These are phyloP conservation scores for Pythium dissimile DNA, from an alignment of 352 stramenopile species.

Conservation along the genomic window DNA sequence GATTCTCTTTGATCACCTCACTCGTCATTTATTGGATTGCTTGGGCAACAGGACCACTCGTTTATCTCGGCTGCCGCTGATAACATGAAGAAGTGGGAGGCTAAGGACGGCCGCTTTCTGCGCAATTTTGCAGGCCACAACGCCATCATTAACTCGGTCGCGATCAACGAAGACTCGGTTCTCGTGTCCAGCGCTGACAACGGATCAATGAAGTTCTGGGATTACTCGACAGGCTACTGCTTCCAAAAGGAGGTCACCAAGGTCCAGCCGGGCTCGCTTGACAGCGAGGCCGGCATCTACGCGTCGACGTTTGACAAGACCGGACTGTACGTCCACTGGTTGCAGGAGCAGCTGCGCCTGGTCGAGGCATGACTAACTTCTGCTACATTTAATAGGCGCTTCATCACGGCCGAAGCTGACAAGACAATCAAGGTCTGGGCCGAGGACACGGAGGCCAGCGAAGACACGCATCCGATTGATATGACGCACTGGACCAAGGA, in stretches of 20 bases:
- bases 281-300: constrained; percentile 98
- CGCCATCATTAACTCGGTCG: constrained; percentile 97
- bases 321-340: constrained; percentile 64
- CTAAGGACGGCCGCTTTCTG: constrained; percentile 93
- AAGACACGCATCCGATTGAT: constrained; percentile 97
- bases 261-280: constrained; percentile 93
- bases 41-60: constrained; percentile 82
- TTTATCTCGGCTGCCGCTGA: constrained; percentile 97
- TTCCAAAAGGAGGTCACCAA: constrained; percentile 97
- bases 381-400: constrained; percentile 57
- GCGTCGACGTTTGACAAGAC: constrained; percentile 97
- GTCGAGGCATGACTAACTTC: background rate
- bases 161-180: constrained; percentile 97
- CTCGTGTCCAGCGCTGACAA: constrained; percentile 97
- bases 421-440: constrained; percentile 99
- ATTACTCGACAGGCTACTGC: constrained; percentile 97
- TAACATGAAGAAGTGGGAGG: constrained; percentile 99
- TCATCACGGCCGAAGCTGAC: constrained; percentile 99
- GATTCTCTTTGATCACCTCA: too few species aligned
- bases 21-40: background rate
- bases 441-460: constrained; percentile 93
- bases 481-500: constrained; percentile 97
- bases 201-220: constrained; percentile 97
- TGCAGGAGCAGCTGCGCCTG: too few species aligned
- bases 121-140: constrained; percentile 98